Evolutionary conservation across 768 basidiomycete species (phyloP), one percentile per base, ranked within the genome.

Genomic region (Collybia sp.): DNA sequence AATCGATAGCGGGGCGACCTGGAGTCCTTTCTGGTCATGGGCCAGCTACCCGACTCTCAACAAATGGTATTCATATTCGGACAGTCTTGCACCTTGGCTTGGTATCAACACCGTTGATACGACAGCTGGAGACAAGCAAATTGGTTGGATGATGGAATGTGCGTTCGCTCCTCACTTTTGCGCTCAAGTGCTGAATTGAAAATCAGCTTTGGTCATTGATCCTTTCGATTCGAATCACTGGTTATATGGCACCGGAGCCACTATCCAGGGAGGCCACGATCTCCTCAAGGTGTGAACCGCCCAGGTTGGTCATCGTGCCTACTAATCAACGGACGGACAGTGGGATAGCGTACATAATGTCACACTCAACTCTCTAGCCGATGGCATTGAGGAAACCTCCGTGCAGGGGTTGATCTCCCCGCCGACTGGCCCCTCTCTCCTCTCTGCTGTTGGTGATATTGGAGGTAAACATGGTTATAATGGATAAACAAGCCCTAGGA

Each of bases 131-230:
- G 64, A 66, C 34, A 58, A 71, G 44, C 80, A 81, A 49, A 74
- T 82, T 40, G 82, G 83, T 9, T 84, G 82, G 82, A 83, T 83
- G 82, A 83, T 85, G 75, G 82, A 85, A 68, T 62, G 79, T 66
- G 47, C 40, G 37, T 38, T 17, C 33, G 12, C 30, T 15, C 19
- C 6, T 30, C 17, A 41, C 9, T 5, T 19, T 36, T 6, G 19
- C 9, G 5, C 25, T 25, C 8, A 25, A 8, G 11, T 13, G 18
- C 3, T 30, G 40, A 19, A 36, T 32, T 44, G 15, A n/a, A 40
- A 41, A 30, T 15, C 47, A 78, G 73, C 72, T 19, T 59, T 83
- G 39, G 68, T 63, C 16, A 83, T 84, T 40, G 75, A 85, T 58
- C 83, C 82, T 0, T 80, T 83, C 53, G 77, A 85, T 57, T 80